Percentiles rank a stretch among this genome's conserved stretches.
Evolutionary conservation across 305 asterid genomes (phyloP).

Genomic region (Andrographis paniculata): DNA sequence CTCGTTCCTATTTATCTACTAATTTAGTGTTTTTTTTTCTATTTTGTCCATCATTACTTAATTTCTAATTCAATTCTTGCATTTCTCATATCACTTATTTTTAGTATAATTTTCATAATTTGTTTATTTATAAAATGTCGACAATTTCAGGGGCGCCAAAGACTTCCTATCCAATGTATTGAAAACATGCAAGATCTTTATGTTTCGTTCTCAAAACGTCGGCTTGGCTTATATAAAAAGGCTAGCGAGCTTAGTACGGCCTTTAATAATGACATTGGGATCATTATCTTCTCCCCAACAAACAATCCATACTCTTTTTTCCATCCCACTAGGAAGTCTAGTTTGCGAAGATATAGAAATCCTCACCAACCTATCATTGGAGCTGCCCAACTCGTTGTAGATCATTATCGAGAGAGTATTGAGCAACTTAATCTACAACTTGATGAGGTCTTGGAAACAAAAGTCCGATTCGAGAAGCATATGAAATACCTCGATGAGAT

Average conservation of each 20-base stretch:
- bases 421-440: constrained; percentile 6
- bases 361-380: neutral
- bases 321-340: constrained; percentile 26
- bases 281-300: constrained; percentile 31
- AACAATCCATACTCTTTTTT: no score
- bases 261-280: constrained; percentile 27
- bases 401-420: neutral
- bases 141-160: constrained; percentile 28
- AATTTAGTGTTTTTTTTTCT: no score
- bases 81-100: no score
- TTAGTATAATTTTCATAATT: no score
- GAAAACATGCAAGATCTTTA: constrained; percentile 18
- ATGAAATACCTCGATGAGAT: constrained; percentile 11
- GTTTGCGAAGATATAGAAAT: constrained; percentile 14
- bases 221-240: constrained; percentile 20
- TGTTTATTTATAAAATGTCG: no score
- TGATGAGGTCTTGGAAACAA: constrained; percentile 10
- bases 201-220: constrained; percentile 35
- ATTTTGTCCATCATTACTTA: no score
- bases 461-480: neutral
- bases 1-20: no score
- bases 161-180: constrained; percentile 21
- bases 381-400: neutral
- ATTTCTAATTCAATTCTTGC: no score
- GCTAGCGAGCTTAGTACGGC: constrained; percentile 26